A percentile compares a stretch with the other conserved stretches of the same genome.
These are phyloP conservation scores for Ochetophila trinervis DNA, from an alignment of 306 rosid species.

Conservation along the genomic window DNA sequence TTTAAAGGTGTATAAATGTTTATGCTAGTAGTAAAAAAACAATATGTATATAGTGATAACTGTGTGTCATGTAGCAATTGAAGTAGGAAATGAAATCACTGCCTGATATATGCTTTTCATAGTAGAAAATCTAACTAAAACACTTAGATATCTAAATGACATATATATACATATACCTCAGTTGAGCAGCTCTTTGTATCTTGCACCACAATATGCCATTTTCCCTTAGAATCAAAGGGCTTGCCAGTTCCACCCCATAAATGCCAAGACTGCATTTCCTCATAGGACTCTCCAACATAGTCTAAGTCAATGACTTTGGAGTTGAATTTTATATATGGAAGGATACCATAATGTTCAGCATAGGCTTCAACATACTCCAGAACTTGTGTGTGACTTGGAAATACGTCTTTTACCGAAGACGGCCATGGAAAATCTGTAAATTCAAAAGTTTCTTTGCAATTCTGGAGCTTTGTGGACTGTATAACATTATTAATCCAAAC, in stretches of 20 bases:
- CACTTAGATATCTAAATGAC: background rate
- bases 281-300: constrained; percentile 34
- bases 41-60: too few species aligned
- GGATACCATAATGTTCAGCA: constrained; percentile 39
- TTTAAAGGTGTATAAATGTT: too few species aligned
- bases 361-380: constrained; percentile 39
- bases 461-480: constrained; percentile 50
- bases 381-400: constrained; percentile 37
- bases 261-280: constrained; percentile 40
- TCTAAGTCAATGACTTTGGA: constrained; percentile 41
- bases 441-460: constrained; percentile 7
- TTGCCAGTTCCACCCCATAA: constrained; percentile 48
- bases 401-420: constrained; percentile 27
- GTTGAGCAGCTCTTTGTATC: constrained; percentile 29
- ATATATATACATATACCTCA: constrained; percentile 21
- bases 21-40: too few species aligned
- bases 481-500: constrained; percentile 38
- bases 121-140: background rate
- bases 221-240: constrained; percentile 47
- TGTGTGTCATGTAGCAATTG: too few species aligned
- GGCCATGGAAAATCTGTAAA: constrained; percentile 60
- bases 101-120: too few species aligned
- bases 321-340: constrained; percentile 43
- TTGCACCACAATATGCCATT: constrained; percentile 45
- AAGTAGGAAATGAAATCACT: too few species aligned